Percentiles rank a stretch among this genome's conserved stretches.
phyloP scores from a whole-genome alignment of 2,329 filamentous ascomycete species.

The Penicillium frequentans region DNA sequence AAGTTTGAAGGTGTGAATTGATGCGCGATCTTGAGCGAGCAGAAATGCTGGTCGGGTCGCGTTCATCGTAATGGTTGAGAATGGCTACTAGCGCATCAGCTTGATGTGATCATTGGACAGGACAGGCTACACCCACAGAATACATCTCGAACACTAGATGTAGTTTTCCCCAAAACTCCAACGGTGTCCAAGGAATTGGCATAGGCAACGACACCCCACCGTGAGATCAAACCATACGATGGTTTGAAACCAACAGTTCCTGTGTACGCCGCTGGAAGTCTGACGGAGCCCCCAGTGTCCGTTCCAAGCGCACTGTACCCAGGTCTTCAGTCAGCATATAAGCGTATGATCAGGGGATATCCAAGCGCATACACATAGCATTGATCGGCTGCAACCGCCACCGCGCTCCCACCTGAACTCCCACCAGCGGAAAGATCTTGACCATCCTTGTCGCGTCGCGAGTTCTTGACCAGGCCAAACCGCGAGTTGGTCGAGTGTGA shows the following conservation, averaged over 20 bases:
- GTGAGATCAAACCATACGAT: slow-evolving; percentile 82
- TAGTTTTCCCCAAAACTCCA: slow-evolving; percentile 66
- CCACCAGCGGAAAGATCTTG: slow-evolving; percentile 70
- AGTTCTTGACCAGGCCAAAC: slow-evolving; percentile 64
- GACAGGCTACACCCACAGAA: slow-evolving; percentile 44
- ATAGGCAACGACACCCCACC: slow-evolving; percentile 85
- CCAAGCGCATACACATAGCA: slow-evolving; percentile 54
- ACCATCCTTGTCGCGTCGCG: slow-evolving; percentile 37
- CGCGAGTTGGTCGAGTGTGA: slow-evolving; percentile 72
- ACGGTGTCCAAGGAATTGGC: slow-evolving; percentile 93
- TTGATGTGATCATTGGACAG: background rate
- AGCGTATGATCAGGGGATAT: background rate
- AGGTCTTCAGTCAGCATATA: slow-evolving; percentile 7
- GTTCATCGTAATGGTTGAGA: slow-evolving; percentile 62
- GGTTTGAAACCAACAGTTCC: slow-evolving; percentile 85
- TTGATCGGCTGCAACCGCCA: slow-evolving; percentile 69
- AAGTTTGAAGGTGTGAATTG: slow-evolving; percentile 42
- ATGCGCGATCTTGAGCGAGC: slow-evolving; percentile 55
- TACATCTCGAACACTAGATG: slow-evolving; percentile 53
- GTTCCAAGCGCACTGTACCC: slow-evolving; percentile 71
- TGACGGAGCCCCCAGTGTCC: slow-evolving; percentile 87
- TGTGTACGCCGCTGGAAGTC: slow-evolving; percentile 84
- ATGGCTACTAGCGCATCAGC: slow-evolving; percentile 34
- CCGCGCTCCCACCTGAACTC: slow-evolving; percentile 90
- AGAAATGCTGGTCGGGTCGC: slow-evolving; percentile 74